Conservation (phyloP, 345 rosid species). For the Barbarea vulgaris region DNA sequence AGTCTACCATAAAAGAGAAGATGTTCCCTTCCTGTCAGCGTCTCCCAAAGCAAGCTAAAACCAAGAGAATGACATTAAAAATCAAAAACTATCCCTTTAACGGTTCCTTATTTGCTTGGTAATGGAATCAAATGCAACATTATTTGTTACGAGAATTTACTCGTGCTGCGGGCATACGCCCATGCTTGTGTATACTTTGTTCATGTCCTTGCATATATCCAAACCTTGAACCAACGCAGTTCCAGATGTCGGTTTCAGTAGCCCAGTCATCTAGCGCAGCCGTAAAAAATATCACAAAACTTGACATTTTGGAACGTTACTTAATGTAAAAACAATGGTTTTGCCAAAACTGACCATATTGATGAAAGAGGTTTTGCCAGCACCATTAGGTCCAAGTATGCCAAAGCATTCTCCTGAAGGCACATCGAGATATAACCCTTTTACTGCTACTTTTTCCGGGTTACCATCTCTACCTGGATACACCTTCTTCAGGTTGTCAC, state of each 20-base stretch:
- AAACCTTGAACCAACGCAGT: constrained; percentile 76
- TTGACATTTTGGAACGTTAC: not conserved
- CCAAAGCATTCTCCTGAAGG: constrained; percentile 95
- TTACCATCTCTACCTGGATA: constrained; percentile 93
- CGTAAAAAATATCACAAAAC: constrained; percentile 5
- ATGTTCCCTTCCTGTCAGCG: constrained; percentile 64
- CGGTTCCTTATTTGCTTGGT: no score
- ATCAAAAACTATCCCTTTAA: not conserved
- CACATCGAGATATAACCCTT: constrained; percentile 85
- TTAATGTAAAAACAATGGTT: not conserved
- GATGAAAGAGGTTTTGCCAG: constrained; percentile 95
- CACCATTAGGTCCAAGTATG: constrained; percentile 97
- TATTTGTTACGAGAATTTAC: constrained; percentile 66
- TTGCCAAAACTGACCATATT: constrained; percentile 63
- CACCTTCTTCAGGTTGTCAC: constrained; percentile 75
- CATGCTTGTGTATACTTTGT: constrained; percentile 76
- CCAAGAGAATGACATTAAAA: constrained; percentile 12
- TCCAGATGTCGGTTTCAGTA: constrained; percentile 77
- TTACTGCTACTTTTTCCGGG: constrained; percentile 79
- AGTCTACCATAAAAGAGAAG: constrained; percentile 70
- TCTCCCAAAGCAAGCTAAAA: constrained; percentile 92
- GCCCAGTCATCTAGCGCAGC: constrained; percentile 79
- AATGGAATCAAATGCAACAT: no score
- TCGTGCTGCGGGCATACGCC: constrained; percentile 98
- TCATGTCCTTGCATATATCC: constrained; percentile 73